A percentile compares a stretch with the other conserved stretches of the same genome.
Evolutionary conservation across 768 basidiomycete species (phyloP).

Genomic region (Lepiota venenata): DNA sequence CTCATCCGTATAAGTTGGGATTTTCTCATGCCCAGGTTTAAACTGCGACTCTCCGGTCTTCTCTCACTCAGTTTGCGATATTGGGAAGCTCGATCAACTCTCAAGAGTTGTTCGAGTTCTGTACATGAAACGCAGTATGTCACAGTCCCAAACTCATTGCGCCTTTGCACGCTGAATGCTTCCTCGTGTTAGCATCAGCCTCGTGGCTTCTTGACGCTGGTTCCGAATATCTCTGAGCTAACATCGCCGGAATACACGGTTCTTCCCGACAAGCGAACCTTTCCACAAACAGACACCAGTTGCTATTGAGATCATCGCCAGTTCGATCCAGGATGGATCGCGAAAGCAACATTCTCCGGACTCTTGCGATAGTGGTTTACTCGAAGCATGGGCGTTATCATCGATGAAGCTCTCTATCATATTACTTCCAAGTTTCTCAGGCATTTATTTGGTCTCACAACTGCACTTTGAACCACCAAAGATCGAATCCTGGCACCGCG

Average conservation of each 20-base stretch:
- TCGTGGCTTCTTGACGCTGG: background rate
- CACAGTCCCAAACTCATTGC: background rate
- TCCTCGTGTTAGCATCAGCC: background rate
- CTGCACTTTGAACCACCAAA: too few species aligned
- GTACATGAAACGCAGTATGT: background rate
- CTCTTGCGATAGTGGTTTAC: too few species aligned
- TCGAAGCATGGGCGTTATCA: too few species aligned
- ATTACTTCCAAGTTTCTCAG: too few species aligned
- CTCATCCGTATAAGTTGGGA: too few species aligned
- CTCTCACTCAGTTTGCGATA: background rate
- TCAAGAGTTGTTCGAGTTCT: background rate
- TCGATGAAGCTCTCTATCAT: too few species aligned
- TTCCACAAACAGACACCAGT: background rate
- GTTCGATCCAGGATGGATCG: too few species aligned
- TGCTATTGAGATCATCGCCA: background rate
- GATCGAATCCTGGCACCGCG: too few species aligned
- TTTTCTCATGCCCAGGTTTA: too few species aligned
- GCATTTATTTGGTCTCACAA: too few species aligned
- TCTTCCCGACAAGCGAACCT: background rate
- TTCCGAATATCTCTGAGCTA: background rate
- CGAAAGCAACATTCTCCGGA: too few species aligned
- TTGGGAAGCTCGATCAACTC: background rate
- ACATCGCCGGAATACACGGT: conserved; percentile 2
- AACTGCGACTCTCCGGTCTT: too few species aligned
- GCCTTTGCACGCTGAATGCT: background rate